These are phyloP conservation scores for Lactifluus pinguis DNA, from an alignment of 768 basidiomycete genomes.

Conservation along the genomic window DNA sequence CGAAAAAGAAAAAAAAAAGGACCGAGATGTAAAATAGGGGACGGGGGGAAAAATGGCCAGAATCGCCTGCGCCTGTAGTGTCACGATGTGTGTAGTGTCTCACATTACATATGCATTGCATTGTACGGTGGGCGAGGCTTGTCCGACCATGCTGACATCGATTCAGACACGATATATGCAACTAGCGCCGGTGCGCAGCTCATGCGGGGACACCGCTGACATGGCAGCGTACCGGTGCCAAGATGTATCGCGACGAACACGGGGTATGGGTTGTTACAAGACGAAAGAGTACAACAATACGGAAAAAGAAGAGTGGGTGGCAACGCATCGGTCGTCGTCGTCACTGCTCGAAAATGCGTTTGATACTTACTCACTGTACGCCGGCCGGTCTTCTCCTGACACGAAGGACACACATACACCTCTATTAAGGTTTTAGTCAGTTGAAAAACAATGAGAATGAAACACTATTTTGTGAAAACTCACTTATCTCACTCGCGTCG, in stretches of 20 bases:
- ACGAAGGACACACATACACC: constrained; percentile 45
- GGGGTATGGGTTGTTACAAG: constrained; percentile 17
- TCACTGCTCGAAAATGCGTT: constrained; percentile 6
- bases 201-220: constrained; percentile 3
- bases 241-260: constrained; percentile 14
- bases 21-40: not conserved
- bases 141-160: constrained; percentile 11
- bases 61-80: too few species aligned
- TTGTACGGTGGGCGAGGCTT: not conserved
- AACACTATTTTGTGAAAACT: constrained; percentile 26
- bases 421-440: constrained; percentile 29
- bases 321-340: not conserved
- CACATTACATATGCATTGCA: constrained; percentile 16
- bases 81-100: constrained; percentile 5
- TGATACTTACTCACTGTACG: constrained; percentile 68
- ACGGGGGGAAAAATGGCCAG: not conserved
- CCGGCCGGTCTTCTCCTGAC: constrained; percentile 51
- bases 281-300: constrained; percentile 18
- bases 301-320: not conserved
- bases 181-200: constrained; percentile 9
- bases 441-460: not conserved
- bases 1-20: not conserved
- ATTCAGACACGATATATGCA: constrained; percentile 13
- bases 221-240: constrained; percentile 11
- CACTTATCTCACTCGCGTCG: constrained; percentile 68